A percentile compares a stretch with the other conserved stretches of the same genome.
Evolutionary conservation across 2,329 filamentous ascomycete species (phyloP).

Genomic region (Penicillium janthinellum): DNA sequence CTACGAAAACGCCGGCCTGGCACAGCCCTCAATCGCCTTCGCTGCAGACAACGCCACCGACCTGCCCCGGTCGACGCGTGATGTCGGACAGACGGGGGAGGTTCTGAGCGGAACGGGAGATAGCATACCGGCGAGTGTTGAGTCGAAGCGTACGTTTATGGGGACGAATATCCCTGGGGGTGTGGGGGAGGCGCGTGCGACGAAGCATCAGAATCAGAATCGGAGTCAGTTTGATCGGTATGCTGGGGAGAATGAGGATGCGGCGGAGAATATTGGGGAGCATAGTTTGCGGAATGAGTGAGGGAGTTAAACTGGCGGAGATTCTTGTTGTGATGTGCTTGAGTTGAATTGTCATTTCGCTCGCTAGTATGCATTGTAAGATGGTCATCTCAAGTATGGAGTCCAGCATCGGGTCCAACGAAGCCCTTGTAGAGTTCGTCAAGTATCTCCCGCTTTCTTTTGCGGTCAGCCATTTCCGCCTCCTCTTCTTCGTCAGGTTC

Average conservation of each 20-base stretch:
- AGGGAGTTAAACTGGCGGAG: neutral
- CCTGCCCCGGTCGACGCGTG: constrained; percentile 44
- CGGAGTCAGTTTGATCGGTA: constrained; percentile 42
- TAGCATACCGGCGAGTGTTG: constrained; percentile 39
- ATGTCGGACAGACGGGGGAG: constrained; percentile 40
- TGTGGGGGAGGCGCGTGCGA: constrained; percentile 41
- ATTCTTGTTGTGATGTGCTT: neutral
- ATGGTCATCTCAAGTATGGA: constrained; percentile 2
- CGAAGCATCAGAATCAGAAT: constrained; percentile 44
- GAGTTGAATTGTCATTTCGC: neutral
- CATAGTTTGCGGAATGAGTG: constrained; percentile 31
- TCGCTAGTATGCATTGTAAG: neutral
- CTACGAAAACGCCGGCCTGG: constrained; percentile 41
- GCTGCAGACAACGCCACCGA: constrained; percentile 54
- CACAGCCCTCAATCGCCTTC: constrained; percentile 38
- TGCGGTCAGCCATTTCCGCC: constrained; percentile 54
- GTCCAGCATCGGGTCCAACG: constrained; percentile 49
- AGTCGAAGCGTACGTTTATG: constrained; percentile 38
- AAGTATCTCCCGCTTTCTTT: constrained; percentile 74
- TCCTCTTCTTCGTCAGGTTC: constrained; percentile 48
- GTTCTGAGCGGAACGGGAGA: constrained; percentile 47
- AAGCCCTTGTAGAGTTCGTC: constrained; percentile 79
- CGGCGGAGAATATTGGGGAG: constrained; percentile 32
- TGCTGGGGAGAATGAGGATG: constrained; percentile 39
- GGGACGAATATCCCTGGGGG: constrained; percentile 37